Base-by-base conservation (phyloP, 176 grass and related monocot species). In the Dactylis glomerata region DNA sequence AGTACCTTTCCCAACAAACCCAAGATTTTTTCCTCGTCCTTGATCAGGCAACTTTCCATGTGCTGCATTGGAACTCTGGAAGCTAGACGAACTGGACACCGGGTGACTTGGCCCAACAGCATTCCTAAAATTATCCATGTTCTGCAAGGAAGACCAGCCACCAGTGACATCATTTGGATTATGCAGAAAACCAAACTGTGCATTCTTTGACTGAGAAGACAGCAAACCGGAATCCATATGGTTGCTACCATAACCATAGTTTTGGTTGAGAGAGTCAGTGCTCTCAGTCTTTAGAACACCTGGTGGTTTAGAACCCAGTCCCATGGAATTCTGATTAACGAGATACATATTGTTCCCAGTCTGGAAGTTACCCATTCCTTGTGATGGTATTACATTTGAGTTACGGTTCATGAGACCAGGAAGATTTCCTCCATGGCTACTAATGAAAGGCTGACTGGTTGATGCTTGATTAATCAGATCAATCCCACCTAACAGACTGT, bases 1-100 rank as follows among this genome's bases (percentile, higher is more conserved):
- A 59, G 93, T 96, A 75, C 97, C 93, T 91, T 96, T 96, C 70
- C 97, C 97, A 63, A 99, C 93, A 92, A 99, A 99, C 26, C 93
- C 97, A 82, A 94, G 89, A 89, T 78, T 92, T 62, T 84, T 92
- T 76, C 84, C 94, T 87, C 87, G 88, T 15, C 73, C 81, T 86
- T 92, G 88, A 82, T 89, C 87, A 54, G 86, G 82, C 52, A 93
- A 83, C 70, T 87, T 91, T 36, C 81, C 84, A 36, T 85, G 83
- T 52, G 85, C 16, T 45, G 45, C 56, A 74, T 74, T 83, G 37
- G 87, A 79, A 73, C 85, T 80, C 64, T 87, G 88, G 37, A 84
- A 76, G 86, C 88, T 94, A 67, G 87, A 84, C 28, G 84, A 89
- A 54, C 67, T 84, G 58, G 88, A 81, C 38, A 81, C 63, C 28